A percentile compares a stretch with the other conserved stretches of the same genome.
Evolutionary conservation across 2,329 filamentous ascomycete genomes (phyloP).

Genomic region (Fusarium robinianum): DNA sequence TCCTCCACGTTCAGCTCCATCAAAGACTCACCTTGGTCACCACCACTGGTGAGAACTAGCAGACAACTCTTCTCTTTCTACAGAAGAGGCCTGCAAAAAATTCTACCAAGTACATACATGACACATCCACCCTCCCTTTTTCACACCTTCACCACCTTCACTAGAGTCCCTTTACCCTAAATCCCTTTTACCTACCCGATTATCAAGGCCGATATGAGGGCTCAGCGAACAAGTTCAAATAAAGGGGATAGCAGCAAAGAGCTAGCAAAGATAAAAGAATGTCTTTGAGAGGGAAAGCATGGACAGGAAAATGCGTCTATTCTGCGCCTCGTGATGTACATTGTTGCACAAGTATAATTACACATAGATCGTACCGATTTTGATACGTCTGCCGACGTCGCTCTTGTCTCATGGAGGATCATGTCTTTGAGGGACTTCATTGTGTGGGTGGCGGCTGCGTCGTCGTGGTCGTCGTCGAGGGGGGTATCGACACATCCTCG

Average conservation of each 20-base stretch:
- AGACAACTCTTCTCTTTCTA: no score
- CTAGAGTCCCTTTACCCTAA: no score
- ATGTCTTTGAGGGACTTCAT: conserved; percentile 17
- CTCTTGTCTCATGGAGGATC: conserved; percentile 8
- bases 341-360: conserved; percentile 41
- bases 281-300: no score
- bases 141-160: no score
- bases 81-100: no score
- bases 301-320: conserved; percentile 35
- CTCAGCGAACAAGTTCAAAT: not conserved
- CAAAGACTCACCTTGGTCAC: no score
- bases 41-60: no score
- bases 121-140: no score
- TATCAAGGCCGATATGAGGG: not conserved
- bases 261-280: not conserved
- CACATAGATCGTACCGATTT: conserved; percentile 29
- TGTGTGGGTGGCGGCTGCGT: conserved; percentile 23
- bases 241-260: not conserved
- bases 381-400: conserved; percentile 22
- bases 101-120: no score
- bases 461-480: conserved; percentile 22
- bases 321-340: conserved; percentile 41
- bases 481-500: conserved; percentile 23
- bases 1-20: no score
- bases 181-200: no score